These are phyloP conservation scores for Arctium minus DNA, from an alignment of 129 eudicot species.

Conservation along the genomic window DNA sequence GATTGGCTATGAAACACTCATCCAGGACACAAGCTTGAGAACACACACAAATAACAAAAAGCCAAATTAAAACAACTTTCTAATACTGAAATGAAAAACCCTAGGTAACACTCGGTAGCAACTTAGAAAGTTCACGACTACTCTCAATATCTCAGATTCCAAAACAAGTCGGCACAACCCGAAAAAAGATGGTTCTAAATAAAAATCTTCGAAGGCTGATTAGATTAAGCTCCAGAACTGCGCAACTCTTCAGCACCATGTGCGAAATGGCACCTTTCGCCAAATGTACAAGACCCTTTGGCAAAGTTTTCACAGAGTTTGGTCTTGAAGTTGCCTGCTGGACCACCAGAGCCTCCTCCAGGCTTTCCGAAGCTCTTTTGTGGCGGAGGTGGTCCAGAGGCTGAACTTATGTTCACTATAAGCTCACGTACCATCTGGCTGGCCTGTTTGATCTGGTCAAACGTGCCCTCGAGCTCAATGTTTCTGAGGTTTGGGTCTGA, in stretches of 20 bases:
- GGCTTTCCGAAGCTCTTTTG: slow-evolving; percentile 28
- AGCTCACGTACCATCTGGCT: slow-evolving; percentile 83
- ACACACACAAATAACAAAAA: background rate
- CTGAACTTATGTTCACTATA: slow-evolving; percentile 45
- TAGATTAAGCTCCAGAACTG: slow-evolving; percentile 38
- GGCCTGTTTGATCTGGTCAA: slow-evolving; percentile 83
- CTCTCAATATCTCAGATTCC: slow-evolving; percentile 24
- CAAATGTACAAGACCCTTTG: slow-evolving; percentile 85
- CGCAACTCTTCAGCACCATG: slow-evolving; percentile 86
- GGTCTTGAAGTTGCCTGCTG: slow-evolving; percentile 54
- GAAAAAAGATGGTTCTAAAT: slow-evolving; percentile 18
- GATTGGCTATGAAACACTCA: background rate
- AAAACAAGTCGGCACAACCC: slow-evolving; percentile 13
- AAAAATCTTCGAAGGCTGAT: background rate
- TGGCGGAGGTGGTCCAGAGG: slow-evolving; percentile 45
- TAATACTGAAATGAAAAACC: slow-evolving; percentile 20
- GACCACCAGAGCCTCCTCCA: slow-evolving; percentile 27
- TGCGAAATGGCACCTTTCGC: slow-evolving; percentile 91
- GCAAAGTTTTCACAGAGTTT: slow-evolving; percentile 81
- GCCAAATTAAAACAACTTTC: slow-evolving; percentile 8
- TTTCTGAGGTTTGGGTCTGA: slow-evolving; percentile 63
- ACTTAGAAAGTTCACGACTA: slow-evolving; percentile 7
- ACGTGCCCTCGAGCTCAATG: slow-evolving; percentile 86
- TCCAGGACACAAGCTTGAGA: background rate
- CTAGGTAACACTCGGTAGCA: slow-evolving; percentile 11